phyloP scores from a whole-genome alignment of 805 yeast genomes.

The Geotrichum ghanense region DNA sequence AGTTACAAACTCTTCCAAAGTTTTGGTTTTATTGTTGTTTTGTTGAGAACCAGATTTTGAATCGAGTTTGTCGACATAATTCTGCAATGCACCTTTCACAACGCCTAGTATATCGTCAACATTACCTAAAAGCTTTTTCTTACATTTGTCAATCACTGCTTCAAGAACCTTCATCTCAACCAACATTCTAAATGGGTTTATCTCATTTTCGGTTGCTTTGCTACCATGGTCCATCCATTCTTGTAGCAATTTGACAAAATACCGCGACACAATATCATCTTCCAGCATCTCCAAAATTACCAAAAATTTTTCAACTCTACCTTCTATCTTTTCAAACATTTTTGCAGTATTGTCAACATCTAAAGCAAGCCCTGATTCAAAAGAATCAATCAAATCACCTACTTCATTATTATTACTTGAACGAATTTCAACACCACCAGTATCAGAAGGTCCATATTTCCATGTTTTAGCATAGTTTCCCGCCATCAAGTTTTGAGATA shows the following conservation, averaged over 20 bases:
- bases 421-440: slow-evolving; percentile 21
- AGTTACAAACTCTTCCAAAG: slow-evolving; percentile 6
- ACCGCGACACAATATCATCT: slow-evolving; percentile 32
- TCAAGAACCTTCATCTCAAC: slow-evolving; percentile 58
- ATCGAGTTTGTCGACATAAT: slow-evolving; percentile 23
- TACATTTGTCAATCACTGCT: slow-evolving; percentile 43
- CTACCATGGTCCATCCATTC: slow-evolving; percentile 36
- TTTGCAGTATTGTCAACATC: slow-evolving; percentile 2
- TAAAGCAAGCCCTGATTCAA: slow-evolving; percentile 3
- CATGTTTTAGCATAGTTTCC: slow-evolving; percentile 21
- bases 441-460: slow-evolving; percentile 18
- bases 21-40: slow-evolving; percentile 7
- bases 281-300: slow-evolving; percentile 39
- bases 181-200: slow-evolving; percentile 38
- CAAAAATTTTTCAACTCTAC: slow-evolving; percentile 31
- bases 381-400: not conserved
- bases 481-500: slow-evolving; percentile 24
- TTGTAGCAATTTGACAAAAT: slow-evolving; percentile 41
- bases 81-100: slow-evolving; percentile 31
- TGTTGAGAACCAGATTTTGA: slow-evolving; percentile 1
- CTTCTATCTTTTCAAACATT: slow-evolving; percentile 33
- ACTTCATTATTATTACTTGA: not conserved
- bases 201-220: slow-evolving; percentile 26
- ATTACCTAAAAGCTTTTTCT: slow-evolving; percentile 41
- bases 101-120: slow-evolving; percentile 47